Conservation (phyloP, 2,329 filamentous ascomycete species). For the Ascochyta koolunga region DNA sequence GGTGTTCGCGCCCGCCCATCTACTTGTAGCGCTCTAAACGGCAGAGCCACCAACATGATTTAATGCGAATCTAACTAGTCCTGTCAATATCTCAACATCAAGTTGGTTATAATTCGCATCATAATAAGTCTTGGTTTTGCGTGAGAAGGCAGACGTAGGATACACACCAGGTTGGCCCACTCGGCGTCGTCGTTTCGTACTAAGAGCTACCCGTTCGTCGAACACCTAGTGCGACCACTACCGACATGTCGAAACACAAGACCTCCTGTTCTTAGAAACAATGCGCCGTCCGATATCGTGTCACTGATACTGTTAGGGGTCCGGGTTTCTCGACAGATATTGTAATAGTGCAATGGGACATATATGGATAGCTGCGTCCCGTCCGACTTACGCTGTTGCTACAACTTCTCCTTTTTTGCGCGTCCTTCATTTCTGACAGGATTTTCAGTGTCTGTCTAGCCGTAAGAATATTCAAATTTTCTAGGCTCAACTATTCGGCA, state of each 20-base stretch:
- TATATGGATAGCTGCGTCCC: slow-evolving; percentile 21
- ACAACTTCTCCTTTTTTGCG: neutral
- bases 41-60: neutral
- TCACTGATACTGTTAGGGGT: slow-evolving; percentile 8
- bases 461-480: neutral
- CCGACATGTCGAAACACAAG: slow-evolving; percentile 15
- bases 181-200: slow-evolving; percentile 10
- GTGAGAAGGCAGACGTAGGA: neutral
- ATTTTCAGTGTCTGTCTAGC: neutral
- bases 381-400: slow-evolving; percentile 2
- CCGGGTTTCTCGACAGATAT: neutral
- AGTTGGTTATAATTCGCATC: neutral
- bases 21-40: neutral
- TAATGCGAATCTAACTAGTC: too few relatives aligned
- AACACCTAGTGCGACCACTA: slow-evolving; percentile 18
- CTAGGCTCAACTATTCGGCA: neutral
- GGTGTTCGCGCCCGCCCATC: neutral
- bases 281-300: slow-evolving; percentile 8
- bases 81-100: neutral
- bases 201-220: slow-evolving; percentile 10
- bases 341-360: slow-evolving; percentile 10
- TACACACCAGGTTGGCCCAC: neutral
- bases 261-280: slow-evolving; percentile 20
- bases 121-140: neutral
- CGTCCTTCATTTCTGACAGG: neutral